Conservation (phyloP, 78 protist genomes). For the Dictyostelium brefeldianum region DNA sequence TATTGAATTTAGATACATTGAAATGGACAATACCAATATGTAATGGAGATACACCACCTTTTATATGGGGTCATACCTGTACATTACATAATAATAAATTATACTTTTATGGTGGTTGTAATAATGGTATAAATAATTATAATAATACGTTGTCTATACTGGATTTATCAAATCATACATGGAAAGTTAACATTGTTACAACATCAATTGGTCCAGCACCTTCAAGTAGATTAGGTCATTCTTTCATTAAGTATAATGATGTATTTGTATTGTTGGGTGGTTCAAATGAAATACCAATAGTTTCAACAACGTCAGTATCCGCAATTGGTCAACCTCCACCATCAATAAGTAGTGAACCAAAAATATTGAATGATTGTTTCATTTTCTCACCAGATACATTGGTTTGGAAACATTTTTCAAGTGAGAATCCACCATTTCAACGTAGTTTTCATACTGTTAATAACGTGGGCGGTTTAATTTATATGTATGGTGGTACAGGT, state of each 20-base stretch:
- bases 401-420: constrained; percentile 51
- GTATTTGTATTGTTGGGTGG: constrained; percentile 33
- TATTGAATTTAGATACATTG: constrained; percentile 23
- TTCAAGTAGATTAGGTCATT: constrained; percentile 26
- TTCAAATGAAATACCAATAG: too few species aligned
- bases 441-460: constrained; percentile 33
- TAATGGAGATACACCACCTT: constrained; percentile 43
- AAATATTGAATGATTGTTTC: constrained; percentile 45
- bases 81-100: constrained; percentile 5
- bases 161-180: constrained; percentile 32
- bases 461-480: neutral
- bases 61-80: constrained; percentile 55
- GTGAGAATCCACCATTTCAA: constrained; percentile 8
- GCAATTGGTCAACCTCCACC: too few species aligned
- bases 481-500: constrained; percentile 49
- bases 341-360: neutral
- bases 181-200: constrained; percentile 41
- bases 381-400: constrained; percentile 12
- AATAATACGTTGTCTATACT: neutral
- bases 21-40: constrained; percentile 72
- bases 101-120: constrained; percentile 48
- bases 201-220: constrained; percentile 12
- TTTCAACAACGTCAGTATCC: too few species aligned
- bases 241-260: constrained; percentile 15
- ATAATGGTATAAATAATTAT: neutral